These are phyloP conservation scores for Cystofilobasidium macerans DNA, from an alignment of 768 basidiomycete genomes.

Conservation along the genomic window DNA sequence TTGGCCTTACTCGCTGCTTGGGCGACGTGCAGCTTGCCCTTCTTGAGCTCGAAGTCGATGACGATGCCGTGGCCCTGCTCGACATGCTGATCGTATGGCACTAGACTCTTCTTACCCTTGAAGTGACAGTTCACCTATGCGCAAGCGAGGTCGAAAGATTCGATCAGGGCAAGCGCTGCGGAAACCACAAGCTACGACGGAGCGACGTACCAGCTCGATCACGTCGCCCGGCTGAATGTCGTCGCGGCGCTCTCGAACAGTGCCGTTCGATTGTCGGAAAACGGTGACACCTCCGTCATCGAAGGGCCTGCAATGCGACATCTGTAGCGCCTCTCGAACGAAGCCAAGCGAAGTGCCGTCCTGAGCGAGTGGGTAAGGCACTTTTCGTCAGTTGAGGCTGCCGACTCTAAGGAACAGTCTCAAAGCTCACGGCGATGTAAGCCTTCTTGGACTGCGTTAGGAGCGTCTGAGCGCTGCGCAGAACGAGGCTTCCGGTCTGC, in stretches of 20 bases:
- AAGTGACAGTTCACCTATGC: background rate
- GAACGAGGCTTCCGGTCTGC: conserved; percentile 62
- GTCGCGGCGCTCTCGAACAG: conserved; percentile 60
- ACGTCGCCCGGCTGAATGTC: conserved; percentile 84
- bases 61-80: conserved; percentile 63
- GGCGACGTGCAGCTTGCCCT: conserved; percentile 70
- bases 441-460: conserved; percentile 65
- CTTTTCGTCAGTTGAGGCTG: background rate
- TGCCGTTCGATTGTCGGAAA: conserved; percentile 55
- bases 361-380: conserved; percentile 25
- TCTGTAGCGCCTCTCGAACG: conserved; percentile 47
- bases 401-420: background rate
- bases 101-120: conserved; percentile 56
- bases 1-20: conserved; percentile 74
- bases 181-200: too few species aligned
- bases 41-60: conserved; percentile 70
- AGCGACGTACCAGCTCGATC: conserved; percentile 51
- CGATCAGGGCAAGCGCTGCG: conserved; percentile 45
- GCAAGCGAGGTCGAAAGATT: background rate
- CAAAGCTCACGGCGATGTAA: conserved; percentile 49
- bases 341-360: conserved; percentile 78
- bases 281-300: conserved; percentile 55
- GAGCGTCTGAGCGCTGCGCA: conserved; percentile 56
- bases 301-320: conserved; percentile 56
- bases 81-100: conserved; percentile 54